Base-by-base conservation (phyloP, 2,329 filamentous ascomycete genomes). In the Fusarium temperatum region DNA sequence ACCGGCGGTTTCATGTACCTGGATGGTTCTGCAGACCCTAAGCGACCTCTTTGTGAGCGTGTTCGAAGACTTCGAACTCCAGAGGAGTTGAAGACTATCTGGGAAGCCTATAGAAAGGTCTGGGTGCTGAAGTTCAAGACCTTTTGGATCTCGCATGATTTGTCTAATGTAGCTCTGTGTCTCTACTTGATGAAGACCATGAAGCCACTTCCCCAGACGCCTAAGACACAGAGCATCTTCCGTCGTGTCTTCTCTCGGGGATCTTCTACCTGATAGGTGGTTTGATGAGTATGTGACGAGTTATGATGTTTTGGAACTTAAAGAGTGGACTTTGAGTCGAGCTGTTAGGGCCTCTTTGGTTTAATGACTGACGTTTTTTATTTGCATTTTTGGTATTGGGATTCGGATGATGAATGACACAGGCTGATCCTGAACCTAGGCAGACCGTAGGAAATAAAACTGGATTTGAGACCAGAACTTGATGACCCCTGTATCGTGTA, bases 261-360 rank as follows among this genome's bases (percentile, higher is more conserved):
- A 22, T 53, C 50, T 15, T 53, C 50, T 36, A 22, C 30, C 18
- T 17, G 18, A 53, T 36, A 2, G n/a, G 5, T 36, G 9, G 13
- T 8, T 3, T 22, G 2, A 26, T 2, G 32, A 53, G 18, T 15
- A 17, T 5, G 35, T 18, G 35, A 36, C 17, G 32, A 26, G 28
- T 24, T 18, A 8, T 6, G 15, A 35, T 20, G 6, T 6, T 22
- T 11, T 22, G 15, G 35, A 28, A 9, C 18, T 22, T 6, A 22
- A 17, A 9, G n/a, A 22, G 3, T 26, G 24, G 11, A 18, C 14
- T n/a, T 3, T n/a, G 5, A 9, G 5, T 7, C 0, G 7, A 28
- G 35, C 11, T 0, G 11, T 10, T n/a, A 7, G 1, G 2, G 24
- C 18, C 6, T 28, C 14, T 38, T 54, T 17, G n/a, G 1, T 39